Base-by-base conservation (phyloP, 805 yeast species). In the Ogataea chonburiensis region DNA sequence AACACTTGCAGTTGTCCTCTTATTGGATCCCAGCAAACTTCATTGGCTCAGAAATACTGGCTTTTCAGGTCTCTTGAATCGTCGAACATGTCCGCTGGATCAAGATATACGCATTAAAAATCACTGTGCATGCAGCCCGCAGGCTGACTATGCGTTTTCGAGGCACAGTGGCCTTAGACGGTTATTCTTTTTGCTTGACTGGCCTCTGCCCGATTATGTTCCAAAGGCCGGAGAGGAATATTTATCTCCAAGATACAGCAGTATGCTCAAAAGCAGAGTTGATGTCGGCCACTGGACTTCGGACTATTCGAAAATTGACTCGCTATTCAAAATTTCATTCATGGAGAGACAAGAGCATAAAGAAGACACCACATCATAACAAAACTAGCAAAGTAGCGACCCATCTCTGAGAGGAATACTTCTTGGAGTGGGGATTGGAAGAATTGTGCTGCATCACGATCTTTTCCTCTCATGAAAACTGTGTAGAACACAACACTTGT, bases 291-390 rank as follows among this genome's bases (percentile, higher is more conserved):
- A 23, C 5, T 27, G 29, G 23, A 21, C 21, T 33, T 22, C 19
- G n/a, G 40, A 34, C 9, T 42, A 38, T 10, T 31, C 24, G 15
- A 21, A 19, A 8, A 37, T 18, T 12, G 44, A 46, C 15, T 4
- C 9, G 4, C 26, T 17, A 12, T 38, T 30, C 28, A 19, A 20
- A 8, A 30, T 31, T 5, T 31, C 20, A 13, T 25, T 40, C 34
- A 47, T 7, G 46, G 44, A 10, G 47, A 46, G 5, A 73, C 70
- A 37, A 75, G 47, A 1, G 77, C 78, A 47, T 65, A 67, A 11
- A 73, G 60, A 40, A 77, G 58, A 31, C 81, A 75, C 83, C 83
- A 77, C 50, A 76, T 68, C 71, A 77, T 70, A 7, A 73, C 62
- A 46, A 63, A 77, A 27, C 79, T 71, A 9, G 79, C 67, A 19